Base-by-base conservation (phyloP, 192 early-diverging fungal genomes). In the Rhizoclosmatium sp. region DNA sequence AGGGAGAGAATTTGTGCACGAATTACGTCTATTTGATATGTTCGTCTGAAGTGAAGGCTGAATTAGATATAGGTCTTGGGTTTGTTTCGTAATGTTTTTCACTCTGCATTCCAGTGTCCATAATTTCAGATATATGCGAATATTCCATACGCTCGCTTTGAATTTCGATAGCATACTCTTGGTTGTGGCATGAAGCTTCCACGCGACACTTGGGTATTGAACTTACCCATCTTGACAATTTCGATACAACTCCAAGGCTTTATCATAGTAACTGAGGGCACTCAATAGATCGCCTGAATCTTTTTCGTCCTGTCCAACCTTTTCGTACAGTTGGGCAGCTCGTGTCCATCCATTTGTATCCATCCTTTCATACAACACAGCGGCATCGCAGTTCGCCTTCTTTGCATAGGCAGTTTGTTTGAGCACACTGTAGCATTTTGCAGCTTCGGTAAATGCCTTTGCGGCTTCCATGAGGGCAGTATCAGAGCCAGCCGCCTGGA, bases 341-440 rank as follows among this genome's bases (percentile, higher is more conserved):
- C 65, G 75, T 4, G 65, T 40, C 60, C 49, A 62, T 7, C 45
- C 31, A 0, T 31, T 66, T 31, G 9, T 45, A 42, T 76, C 59
- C 21, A 31, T 19, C 14, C 12, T 42, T 19, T 59, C 64, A 48
- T 66, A 76, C 9, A 66, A 54, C 31, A 4, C 19, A 12, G 75
- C 75, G 16, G 75, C 61, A 4, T 5, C 23, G n/a, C 47, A 10
- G 58, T 67, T 76, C 3, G 75, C 61, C 5, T 14, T 16, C 4
- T 21, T 7, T 2, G 75, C 61, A 23, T 65, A 47, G 5, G 45
- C 65, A 12, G 21, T n/a, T 47, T 76, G 75, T 42, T 47, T 76
- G 23, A 76, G 65, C 10, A 76, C 65, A 14, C 19, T 54, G 65
- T 67, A 66, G 65, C 75, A 76, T 51, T 76, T 76, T 10, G 75